Evolutionary conservation across 768 basidiomycete species (phyloP).

Genomic region (Termitomyces sp.): DNA sequence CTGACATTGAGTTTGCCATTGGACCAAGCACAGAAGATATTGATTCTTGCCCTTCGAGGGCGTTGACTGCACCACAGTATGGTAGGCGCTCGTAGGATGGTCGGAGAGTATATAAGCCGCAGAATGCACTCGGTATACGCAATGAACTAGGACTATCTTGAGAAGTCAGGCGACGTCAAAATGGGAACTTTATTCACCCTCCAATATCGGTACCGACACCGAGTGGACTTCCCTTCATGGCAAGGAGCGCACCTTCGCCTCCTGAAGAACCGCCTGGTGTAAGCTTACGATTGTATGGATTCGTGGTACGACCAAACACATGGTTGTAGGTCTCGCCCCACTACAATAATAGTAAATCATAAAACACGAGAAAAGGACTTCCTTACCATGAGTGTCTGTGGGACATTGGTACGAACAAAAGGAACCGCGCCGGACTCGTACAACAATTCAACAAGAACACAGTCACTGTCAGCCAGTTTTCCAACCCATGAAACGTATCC

Average conservation of each 20-base stretch:
- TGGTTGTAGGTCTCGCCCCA: conserved; percentile 58
- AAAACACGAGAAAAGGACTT: background rate
- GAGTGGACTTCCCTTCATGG: conserved; percentile 51
- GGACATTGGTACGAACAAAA: conserved; percentile 51
- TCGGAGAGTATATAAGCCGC: conserved; percentile 53
- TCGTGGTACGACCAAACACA: conserved; percentile 56
- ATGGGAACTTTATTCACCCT: conserved; percentile 31
- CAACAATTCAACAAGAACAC: conserved; percentile 47
- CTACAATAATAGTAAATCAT: conserved; percentile 14
- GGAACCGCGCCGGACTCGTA: conserved; percentile 51
- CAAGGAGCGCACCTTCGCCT: conserved; percentile 61
- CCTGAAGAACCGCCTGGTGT: conserved; percentile 63
- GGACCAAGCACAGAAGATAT: conserved; percentile 54
- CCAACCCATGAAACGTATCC: conserved; percentile 56
- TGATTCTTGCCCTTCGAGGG: conserved; percentile 50
- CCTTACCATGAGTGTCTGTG: conserved; percentile 47
- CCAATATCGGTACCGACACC: conserved; percentile 64
- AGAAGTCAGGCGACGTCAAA: background rate
- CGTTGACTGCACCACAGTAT: conserved; percentile 46
- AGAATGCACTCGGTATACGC: conserved; percentile 52
- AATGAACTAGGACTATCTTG: conserved; percentile 33
- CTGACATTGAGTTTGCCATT: conserved; percentile 43
- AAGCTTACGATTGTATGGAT: conserved; percentile 52
- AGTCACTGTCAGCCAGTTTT: conserved; percentile 36
- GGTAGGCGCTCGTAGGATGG: conserved; percentile 53